A percentile compares a stretch with the other conserved stretches of the same genome.
These are phyloP conservation scores for Protea cynaroides DNA, from an alignment of 164 flowering plant species.

Conservation along the genomic window DNA sequence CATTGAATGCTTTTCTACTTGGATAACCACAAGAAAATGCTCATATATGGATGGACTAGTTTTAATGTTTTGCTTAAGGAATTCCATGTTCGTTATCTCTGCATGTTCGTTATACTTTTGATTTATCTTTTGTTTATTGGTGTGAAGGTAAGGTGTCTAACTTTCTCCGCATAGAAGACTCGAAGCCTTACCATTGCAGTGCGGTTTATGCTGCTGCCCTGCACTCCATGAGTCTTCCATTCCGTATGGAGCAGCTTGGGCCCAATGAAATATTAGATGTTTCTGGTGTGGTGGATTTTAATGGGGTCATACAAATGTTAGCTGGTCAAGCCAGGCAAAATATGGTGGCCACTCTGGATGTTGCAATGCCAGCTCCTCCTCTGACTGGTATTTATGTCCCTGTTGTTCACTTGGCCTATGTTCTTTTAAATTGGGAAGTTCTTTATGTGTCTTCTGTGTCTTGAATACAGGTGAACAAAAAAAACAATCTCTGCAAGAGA, in stretches of 20 bases:
- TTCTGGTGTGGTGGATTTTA: constrained; percentile 56
- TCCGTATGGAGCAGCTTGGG: constrained; percentile 56
- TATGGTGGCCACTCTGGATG: constrained; percentile 64
- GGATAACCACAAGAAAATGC: too few relatives aligned
- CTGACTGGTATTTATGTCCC: constrained; percentile 39
- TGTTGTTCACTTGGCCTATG: not conserved
- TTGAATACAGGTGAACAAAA: constrained; percentile 31
- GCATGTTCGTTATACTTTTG: not conserved
- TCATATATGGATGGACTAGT: not conserved
- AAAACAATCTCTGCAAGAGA: constrained; percentile 32
- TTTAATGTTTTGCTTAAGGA: not conserved
- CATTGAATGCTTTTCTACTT: too few relatives aligned
- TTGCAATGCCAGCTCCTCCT: constrained; percentile 83
- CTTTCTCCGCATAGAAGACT: constrained; percentile 47
- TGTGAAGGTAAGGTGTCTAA: constrained; percentile 57
- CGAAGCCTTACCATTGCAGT: constrained; percentile 72
- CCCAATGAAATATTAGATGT: constrained; percentile 36
- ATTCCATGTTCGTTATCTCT: too few relatives aligned
- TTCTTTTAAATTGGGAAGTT: not conserved
- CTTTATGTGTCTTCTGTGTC: not conserved
- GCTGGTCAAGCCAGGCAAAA: constrained; percentile 74
- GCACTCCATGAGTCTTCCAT: constrained; percentile 73
- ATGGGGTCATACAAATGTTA: constrained; percentile 51
- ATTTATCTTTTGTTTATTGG: constrained; percentile 9
- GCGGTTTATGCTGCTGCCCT: constrained; percentile 92